A percentile compares a stretch with the other conserved stretches of the same genome.
Evolutionary conservation across 306 rosid species (phyloP).

Genomic region (Arachis hypogaea): DNA sequence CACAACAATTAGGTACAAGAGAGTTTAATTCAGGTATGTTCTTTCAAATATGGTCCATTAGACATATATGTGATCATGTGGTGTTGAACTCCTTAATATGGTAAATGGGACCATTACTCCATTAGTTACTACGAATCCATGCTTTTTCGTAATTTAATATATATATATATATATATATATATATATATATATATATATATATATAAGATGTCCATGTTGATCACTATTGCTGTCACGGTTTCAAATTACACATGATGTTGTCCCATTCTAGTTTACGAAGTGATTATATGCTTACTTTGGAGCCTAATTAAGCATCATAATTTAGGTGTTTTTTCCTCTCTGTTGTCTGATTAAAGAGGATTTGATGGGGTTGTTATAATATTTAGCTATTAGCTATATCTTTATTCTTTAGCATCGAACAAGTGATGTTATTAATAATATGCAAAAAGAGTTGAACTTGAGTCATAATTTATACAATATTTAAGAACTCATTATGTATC

Average conservation of each 20-base stretch:
- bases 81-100: neutral
- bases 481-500: no score
- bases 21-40: neutral
- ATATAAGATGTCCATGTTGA: neutral
- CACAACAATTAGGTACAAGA: neutral
- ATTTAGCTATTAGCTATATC: no score
- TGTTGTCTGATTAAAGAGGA: conserved; percentile 5
- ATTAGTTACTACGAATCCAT: neutral
- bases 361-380: neutral
- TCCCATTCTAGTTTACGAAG: neutral
- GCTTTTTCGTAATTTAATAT: neutral
- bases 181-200: no score
- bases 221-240: conserved; percentile 24
- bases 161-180: no score
- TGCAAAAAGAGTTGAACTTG: no score
- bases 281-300: neutral
- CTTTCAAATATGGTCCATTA: conserved; percentile 1
- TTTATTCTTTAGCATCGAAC: no score
- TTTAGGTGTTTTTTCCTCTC: neutral
- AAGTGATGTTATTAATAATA: no score
- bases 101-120: neutral
- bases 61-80: neutral
- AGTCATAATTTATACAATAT: no score
- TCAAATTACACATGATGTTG: conserved; percentile 22
- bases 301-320: neutral